phyloP scores from a whole-genome alignment of 306 rosid genomes.

The Comarum palustre region DNA sequence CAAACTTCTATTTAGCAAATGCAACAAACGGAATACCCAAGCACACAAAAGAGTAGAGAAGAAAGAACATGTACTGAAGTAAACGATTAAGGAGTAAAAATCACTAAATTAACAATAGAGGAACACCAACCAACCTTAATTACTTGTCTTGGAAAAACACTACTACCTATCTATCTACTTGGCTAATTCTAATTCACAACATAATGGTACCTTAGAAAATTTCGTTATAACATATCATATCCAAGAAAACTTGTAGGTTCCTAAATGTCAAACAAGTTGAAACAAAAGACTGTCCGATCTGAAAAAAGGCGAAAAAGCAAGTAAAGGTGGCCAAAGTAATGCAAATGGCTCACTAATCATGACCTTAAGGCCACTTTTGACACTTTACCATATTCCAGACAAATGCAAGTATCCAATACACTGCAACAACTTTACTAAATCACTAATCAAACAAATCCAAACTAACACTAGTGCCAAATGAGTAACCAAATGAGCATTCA shows the following conservation, averaged over 20 bases:
- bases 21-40: neutral
- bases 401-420: conserved; percentile 3
- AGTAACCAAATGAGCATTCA: neutral
- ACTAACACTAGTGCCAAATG: neutral
- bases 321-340: conserved; percentile 17
- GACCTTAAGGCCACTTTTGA: conserved; percentile 12
- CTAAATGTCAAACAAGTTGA: conserved; percentile 7
- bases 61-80: neutral
- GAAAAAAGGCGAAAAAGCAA: neutral
- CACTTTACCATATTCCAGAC: conserved; percentile 17
- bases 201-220: no score
- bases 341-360: conserved; percentile 17
- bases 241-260: neutral
- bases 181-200: neutral
- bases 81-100: no score
- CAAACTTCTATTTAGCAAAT: conserved; percentile 9
- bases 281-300: neutral
- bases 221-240: neutral
- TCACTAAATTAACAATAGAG: neutral
- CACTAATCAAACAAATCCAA: neutral
- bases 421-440: conserved; percentile 9
- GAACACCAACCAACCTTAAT: neutral
- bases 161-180: neutral
- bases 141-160: neutral
- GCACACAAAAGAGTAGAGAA: neutral